Percentiles rank a stretch among this genome's conserved stretches.
phyloP scores from a whole-genome alignment of 2,329 filamentous ascomycete genomes.

The Hypoxylon sp. region DNA sequence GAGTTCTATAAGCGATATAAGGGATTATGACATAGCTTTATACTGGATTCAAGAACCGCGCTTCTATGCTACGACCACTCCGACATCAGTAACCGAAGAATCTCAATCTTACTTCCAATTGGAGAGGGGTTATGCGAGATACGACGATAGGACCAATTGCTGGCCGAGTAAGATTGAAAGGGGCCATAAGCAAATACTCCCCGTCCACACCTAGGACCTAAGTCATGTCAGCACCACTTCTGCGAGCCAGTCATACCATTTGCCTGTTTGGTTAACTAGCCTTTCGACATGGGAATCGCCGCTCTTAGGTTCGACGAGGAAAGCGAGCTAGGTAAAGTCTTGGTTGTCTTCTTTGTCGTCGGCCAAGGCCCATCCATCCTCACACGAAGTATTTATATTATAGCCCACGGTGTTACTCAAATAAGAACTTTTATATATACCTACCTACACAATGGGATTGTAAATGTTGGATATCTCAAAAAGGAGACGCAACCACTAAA shows the following conservation, averaged over 20 bases:
- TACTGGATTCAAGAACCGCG: not conserved
- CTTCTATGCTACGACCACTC: not conserved
- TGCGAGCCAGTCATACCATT: not conserved
- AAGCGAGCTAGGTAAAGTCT: not conserved
- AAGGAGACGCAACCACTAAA: not conserved
- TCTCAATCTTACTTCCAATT: not conserved
- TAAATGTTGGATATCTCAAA: not conserved
- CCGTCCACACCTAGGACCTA: not conserved
- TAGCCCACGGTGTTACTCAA: too few species aligned
- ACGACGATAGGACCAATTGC: conserved; percentile 5
- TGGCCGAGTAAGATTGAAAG: not conserved
- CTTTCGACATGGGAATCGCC: not conserved
- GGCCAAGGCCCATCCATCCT: not conserved
- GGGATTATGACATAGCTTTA: not conserved
- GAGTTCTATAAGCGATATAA: not conserved
- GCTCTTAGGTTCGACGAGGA: not conserved
- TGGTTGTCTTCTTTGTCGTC: not conserved
- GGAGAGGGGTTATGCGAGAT: conserved; percentile 17
- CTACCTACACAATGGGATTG: not conserved
- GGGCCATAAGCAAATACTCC: not conserved
- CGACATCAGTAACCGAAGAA: not conserved
- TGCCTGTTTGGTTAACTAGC: not conserved
- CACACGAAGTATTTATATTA: not conserved
- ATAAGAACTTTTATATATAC: too few species aligned
- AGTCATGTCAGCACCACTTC: not conserved